Evolutionary conservation across 1,284 basidiomycete genomes (phyloP), one percentile per base, ranked within the genome.

Genomic region (Peniophora sp.): DNA sequence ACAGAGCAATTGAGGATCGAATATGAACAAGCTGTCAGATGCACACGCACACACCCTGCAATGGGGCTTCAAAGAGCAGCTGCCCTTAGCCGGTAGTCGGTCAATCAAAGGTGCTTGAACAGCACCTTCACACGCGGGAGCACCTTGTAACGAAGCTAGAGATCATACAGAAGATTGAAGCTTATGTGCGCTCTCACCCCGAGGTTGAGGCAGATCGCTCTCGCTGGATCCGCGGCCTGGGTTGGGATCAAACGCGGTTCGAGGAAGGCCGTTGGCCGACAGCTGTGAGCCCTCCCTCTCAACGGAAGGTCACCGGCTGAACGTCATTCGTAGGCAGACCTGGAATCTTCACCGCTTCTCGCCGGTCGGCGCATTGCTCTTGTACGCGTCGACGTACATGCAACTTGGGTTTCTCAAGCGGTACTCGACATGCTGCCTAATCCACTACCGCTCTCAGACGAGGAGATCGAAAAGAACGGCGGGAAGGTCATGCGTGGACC

Each of bases 221-320:
- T 2, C 70, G 66, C 3, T 96, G 91, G 91, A 79, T 97, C 50
- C 72, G 85, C 58, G 94, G 92, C 3, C 80, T 88, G 71, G 94
- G 93, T 3, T 97, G 94, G 93, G 91, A 97, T 62, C 93, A 97
- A 65, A 96, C 88, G 3, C 57, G 75, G 1, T 78, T 60, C 49
- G 62, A 62, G 37, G 49, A 73, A 17, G 68, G 76, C 23, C 65
- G 74, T 24, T 95, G 93, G 60, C 93, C 94, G 1, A 86, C 79
- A 22, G 86, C 89, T 3, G 92, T 92, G 57, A 48, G 81, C 64
- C 6, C 18, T 8, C 37, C 37, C 37, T 20, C 6, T n/a, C n/a
- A n/a, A n/a, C n/a, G n/a, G n/a, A n/a, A n/a, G n/a, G n/a, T n/a
- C n/a, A n/a, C n/a, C n/a, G n/a, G 44, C 22, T 39, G 18, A 35